These are phyloP conservation scores for Hysterium pulicare DNA, from an alignment of 2,329 filamentous ascomycete genomes.

Conservation along the genomic window DNA sequence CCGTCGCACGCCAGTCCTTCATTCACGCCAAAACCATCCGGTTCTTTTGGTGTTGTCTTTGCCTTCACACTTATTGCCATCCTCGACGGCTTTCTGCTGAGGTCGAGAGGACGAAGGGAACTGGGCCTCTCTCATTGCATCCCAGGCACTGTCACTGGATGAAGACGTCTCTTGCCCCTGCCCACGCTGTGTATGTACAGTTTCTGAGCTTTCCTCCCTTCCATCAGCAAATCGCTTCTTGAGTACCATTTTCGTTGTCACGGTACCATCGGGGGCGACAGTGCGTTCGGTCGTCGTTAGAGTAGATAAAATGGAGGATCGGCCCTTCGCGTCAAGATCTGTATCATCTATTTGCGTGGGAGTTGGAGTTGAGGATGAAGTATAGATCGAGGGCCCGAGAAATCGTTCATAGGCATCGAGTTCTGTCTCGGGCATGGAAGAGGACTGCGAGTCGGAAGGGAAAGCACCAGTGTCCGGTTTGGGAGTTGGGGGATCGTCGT, in stretches of 20 bases:
- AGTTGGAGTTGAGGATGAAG: not conserved
- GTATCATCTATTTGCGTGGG: conserved; percentile 14
- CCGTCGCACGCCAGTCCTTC: too few relatives aligned
- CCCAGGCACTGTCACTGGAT: not conserved
- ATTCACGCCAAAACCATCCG: too few relatives aligned
- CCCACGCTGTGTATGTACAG: conserved; percentile 44
- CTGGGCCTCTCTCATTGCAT: not conserved
- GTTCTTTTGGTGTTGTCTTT: too few relatives aligned
- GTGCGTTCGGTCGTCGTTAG: conserved; percentile 56
- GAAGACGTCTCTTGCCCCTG: conserved; percentile 11
- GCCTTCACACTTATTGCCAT: too few relatives aligned
- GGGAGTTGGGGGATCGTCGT: conserved; percentile 33
- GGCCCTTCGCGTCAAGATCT: conserved; percentile 16
- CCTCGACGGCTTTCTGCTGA: not conserved
- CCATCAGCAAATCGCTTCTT: conserved; percentile 61
- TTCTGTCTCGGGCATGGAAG: conserved; percentile 39
- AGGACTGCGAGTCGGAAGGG: too few relatives aligned
- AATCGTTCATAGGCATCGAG: conserved; percentile 54
- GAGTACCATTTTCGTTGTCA: conserved; percentile 55
- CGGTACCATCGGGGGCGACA: conserved; percentile 54
- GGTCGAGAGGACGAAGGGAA: not conserved
- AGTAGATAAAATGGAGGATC: conserved; percentile 49
- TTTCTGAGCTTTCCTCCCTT: conserved; percentile 57
- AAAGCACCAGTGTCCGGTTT: conserved; percentile 14
- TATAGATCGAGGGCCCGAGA: conserved; percentile 28